phyloP scores from a whole-genome alignment of 768 basidiomycete species.

The Macrolepiota albuminosa region DNA sequence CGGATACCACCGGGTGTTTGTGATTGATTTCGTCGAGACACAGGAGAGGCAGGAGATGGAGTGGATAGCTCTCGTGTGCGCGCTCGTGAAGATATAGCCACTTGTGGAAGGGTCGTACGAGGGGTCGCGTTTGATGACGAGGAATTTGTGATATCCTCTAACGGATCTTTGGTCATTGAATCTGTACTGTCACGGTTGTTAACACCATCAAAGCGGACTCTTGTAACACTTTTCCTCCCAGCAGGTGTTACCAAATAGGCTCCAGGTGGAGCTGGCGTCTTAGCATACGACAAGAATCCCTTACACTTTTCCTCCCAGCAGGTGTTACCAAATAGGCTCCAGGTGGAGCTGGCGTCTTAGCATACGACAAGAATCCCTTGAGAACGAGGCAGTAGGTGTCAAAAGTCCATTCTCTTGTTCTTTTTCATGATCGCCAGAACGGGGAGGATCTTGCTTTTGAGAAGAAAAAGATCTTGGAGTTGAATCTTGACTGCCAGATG shows the following conservation, averaged over 20 bases:
- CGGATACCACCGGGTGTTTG: slow-evolving; percentile 52
- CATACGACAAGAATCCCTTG: slow-evolving; percentile 39
- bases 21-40: slow-evolving; percentile 24
- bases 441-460: slow-evolving; percentile 14
- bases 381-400: slow-evolving; percentile 48
- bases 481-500: slow-evolving; percentile 33
- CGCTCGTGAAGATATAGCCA: not conserved
- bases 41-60: slow-evolving; percentile 13
- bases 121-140: slow-evolving; percentile 1
- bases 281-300: slow-evolving; percentile 38
- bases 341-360: slow-evolving; percentile 62
- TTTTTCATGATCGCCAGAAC: slow-evolving; percentile 18
- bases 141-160: slow-evolving; percentile 6
- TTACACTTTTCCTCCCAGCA: slow-evolving; percentile 50
- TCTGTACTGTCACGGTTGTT: slow-evolving; percentile 1
- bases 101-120: not conserved
- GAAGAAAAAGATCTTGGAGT: slow-evolving; percentile 20
- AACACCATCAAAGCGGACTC: slow-evolving; percentile 66
- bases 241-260: slow-evolving; percentile 62
- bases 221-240: slow-evolving; percentile 52
- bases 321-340: slow-evolving; percentile 67
- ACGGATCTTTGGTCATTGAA: slow-evolving; percentile 5
- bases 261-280: slow-evolving; percentile 68
- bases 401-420: slow-evolving; percentile 30
- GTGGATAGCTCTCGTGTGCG: slow-evolving; percentile 16